phyloP scores from a whole-genome alignment of 352 stramenopile species.

The Pythium guiyangense region DNA sequence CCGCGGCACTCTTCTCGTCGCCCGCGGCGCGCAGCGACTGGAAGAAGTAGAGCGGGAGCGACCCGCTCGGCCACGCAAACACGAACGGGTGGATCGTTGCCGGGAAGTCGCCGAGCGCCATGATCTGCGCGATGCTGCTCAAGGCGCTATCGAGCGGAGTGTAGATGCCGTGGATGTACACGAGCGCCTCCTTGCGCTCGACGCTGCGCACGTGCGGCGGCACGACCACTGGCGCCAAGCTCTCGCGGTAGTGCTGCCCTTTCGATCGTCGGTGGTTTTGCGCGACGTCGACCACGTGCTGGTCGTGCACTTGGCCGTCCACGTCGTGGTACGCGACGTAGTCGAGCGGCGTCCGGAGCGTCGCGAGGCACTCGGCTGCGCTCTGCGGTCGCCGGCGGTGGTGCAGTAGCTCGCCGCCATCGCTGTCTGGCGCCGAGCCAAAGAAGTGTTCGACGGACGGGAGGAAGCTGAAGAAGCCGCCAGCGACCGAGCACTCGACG shows the following conservation, averaged over 20 bases:
- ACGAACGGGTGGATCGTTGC: constrained; percentile 19
- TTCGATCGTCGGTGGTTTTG: constrained; percentile 7
- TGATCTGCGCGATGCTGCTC: constrained; percentile 19
- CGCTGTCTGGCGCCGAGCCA: background rate
- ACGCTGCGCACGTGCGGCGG: background rate
- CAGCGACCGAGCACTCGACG: constrained; percentile 28
- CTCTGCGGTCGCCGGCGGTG: constrained; percentile 10
- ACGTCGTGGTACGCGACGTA: constrained; percentile 20
- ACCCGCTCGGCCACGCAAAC: constrained; percentile 19
- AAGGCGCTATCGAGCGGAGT: constrained; percentile 16
- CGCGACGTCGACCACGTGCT: background rate
- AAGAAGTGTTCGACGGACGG: constrained; percentile 21
- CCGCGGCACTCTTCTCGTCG: constrained; percentile 8
- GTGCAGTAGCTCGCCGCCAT: constrained; percentile 5
- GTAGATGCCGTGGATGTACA: constrained; percentile 21
- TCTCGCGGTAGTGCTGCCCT: constrained; percentile 12
- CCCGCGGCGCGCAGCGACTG: constrained; percentile 11
- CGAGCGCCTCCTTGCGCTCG: constrained; percentile 14
- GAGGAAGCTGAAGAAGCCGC: constrained; percentile 23
- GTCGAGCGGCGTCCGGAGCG: constrained; percentile 18
- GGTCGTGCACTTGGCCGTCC: constrained; percentile 6
- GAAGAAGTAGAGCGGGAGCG: constrained; percentile 15
- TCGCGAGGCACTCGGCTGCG: constrained; percentile 15
- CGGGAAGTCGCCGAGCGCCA: constrained; percentile 18
- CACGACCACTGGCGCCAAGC: constrained; percentile 7